These are phyloP conservation scores for Phytophthora fragariae DNA, from an alignment of 352 stramenopile species.

Conservation along the genomic window DNA sequence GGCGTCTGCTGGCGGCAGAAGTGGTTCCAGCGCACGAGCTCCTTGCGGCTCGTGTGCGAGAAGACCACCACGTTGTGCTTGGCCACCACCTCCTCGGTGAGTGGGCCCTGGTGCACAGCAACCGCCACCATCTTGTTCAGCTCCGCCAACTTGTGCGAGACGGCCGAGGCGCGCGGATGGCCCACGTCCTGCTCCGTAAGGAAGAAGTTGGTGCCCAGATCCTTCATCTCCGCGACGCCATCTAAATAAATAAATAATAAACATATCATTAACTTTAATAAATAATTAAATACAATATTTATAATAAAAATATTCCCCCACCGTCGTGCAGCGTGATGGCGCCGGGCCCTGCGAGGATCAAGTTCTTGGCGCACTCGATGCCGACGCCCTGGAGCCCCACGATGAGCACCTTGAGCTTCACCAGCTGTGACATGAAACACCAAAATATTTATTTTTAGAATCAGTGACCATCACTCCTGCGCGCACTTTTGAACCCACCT, in stretches of 20 bases:
- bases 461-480: slow-evolving; percentile 34
- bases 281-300: neutral
- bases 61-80: slow-evolving; percentile 92
- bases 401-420: slow-evolving; percentile 87
- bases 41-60: slow-evolving; percentile 70
- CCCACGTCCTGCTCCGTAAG: slow-evolving; percentile 85
- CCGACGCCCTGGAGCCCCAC: slow-evolving; percentile 89
- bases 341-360: slow-evolving; percentile 91
- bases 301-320: slow-evolving; percentile 9
- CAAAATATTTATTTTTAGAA: slow-evolving; percentile 19
- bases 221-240: slow-evolving; percentile 72
- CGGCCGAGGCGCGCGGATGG: slow-evolving; percentile 62
- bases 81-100: slow-evolving; percentile 71
- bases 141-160: slow-evolving; percentile 87
- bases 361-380: slow-evolving; percentile 94
- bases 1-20: slow-evolving; percentile 86
- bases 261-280: neutral
- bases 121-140: slow-evolving; percentile 93
- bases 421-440: slow-evolving; percentile 46
- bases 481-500: slow-evolving; percentile 50
- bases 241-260: slow-evolving; percentile 43
- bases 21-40: slow-evolving; percentile 90
- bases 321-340: slow-evolving; percentile 89
- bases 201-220: slow-evolving; percentile 96
- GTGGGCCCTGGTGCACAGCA: slow-evolving; percentile 67